Evolutionary conservation across 208 protist species (phyloP).

Genomic region (Strigomonas galati): DNA sequence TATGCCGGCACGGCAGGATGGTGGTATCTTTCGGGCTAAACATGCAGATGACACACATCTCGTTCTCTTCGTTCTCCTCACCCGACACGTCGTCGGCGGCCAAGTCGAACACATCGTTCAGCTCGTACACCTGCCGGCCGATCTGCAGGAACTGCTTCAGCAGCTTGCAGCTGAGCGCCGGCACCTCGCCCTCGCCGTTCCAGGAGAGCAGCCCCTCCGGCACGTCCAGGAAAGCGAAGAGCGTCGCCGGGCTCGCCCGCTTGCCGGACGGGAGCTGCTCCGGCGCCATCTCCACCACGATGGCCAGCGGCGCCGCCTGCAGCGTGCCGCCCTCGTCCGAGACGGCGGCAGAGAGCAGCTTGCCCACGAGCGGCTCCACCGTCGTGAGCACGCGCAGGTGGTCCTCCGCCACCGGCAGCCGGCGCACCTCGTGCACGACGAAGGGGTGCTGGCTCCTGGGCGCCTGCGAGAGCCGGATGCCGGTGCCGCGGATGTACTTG

Average conservation of each 20-base stretch:
- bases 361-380: background rate
- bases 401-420: background rate
- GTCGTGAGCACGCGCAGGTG: background rate
- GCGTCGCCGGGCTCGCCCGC: constrained; percentile 3
- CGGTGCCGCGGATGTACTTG: constrained; percentile 25
- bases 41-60: constrained; percentile 88
- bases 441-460: constrained; percentile 15
- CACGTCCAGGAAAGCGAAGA: constrained; percentile 12
- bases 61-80: constrained; percentile 33
- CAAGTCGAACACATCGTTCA: constrained; percentile 79
- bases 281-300: constrained; percentile 25
- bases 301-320: constrained; percentile 22
- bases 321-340: constrained; percentile 6
- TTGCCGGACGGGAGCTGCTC: background rate
- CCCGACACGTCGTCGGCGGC: background rate
- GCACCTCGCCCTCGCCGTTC: background rate
- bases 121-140: constrained; percentile 68
- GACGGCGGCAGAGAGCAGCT: background rate
- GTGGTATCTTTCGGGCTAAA: constrained; percentile 77
- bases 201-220: constrained; percentile 4
- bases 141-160: constrained; percentile 73
- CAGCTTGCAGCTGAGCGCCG: constrained; percentile 20
- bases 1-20: constrained; percentile 91
- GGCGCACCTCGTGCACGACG: constrained; percentile 7
- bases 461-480: constrained; percentile 24